phyloP scores from a whole-genome alignment of 2,329 filamentous ascomycete genomes.

The Talaromyces piceae region DNA sequence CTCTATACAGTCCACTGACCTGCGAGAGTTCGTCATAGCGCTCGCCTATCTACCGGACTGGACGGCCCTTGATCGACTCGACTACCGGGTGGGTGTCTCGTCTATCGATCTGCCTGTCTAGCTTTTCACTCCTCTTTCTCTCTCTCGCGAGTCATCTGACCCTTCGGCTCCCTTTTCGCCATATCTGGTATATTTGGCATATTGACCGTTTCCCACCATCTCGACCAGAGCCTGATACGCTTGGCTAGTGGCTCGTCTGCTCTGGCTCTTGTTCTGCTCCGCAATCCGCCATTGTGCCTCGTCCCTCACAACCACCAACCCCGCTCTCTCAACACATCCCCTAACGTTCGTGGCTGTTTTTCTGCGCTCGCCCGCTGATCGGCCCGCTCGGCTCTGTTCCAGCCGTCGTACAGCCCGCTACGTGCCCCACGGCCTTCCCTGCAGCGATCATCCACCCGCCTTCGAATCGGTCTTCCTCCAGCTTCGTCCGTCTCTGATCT shows the following conservation, averaged over 20 bases:
- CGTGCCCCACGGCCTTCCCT: not conserved
- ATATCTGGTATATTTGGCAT: too few relatives aligned
- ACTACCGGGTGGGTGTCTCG: too few relatives aligned
- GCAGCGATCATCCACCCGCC: slow-evolving; percentile 1
- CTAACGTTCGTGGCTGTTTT: slow-evolving; percentile 5
- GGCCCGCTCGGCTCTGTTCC: slow-evolving; percentile 10
- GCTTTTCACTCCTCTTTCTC: not conserved
- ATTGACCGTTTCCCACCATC: too few relatives aligned
- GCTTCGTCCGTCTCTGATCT: not conserved
- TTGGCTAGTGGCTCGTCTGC: not conserved
- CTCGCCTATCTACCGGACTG: not conserved
- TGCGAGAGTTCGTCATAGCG: not conserved
- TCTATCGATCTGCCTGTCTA: not conserved
- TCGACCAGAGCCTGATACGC: not conserved
- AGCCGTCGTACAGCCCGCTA: slow-evolving; percentile 1
- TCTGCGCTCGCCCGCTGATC: slow-evolving; percentile 6
- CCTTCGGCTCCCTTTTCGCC: not conserved
- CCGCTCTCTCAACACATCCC: too few relatives aligned
- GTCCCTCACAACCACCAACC: not conserved
- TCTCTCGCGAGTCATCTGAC: not conserved
- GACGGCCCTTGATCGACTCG: not conserved
- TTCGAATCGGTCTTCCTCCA: not conserved
- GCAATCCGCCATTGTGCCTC: not conserved
- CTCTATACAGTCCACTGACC: not conserved
- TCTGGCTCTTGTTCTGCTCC: not conserved